Evolutionary conservation across 345 rosid species (phyloP).

Genomic region (Dipteronia sinensis): DNA sequence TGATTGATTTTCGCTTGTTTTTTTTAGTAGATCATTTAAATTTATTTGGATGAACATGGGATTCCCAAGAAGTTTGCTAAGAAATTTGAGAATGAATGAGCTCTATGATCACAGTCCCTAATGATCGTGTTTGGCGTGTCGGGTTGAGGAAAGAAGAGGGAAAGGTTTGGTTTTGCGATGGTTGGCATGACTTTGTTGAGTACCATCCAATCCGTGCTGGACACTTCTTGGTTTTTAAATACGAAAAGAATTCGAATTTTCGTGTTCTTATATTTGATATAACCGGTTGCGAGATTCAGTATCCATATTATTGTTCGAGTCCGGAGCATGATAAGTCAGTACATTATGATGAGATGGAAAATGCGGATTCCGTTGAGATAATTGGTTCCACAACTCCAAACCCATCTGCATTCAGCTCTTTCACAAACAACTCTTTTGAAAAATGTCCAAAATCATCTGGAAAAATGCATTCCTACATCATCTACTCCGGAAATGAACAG

Average conservation of each 20-base stretch:
- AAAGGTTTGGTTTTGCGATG: slow-evolving; percentile 32
- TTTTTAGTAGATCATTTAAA: too few relatives aligned
- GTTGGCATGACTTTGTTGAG: slow-evolving; percentile 40
- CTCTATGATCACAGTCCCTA: slow-evolving; percentile 34
- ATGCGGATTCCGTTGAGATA: neutral
- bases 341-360: neutral
- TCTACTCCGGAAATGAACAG: neutral
- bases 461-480: too few relatives aligned
- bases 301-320: neutral
- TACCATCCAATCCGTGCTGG: slow-evolving; percentile 34
- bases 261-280: slow-evolving; percentile 33
- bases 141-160: slow-evolving; percentile 24
- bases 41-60: slow-evolving; percentile 15
- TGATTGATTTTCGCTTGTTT: too few relatives aligned
- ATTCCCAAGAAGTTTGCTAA: slow-evolving; percentile 38
- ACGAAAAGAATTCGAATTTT: slow-evolving; percentile 40
- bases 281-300: slow-evolving; percentile 37
- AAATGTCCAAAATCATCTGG: too few relatives aligned
- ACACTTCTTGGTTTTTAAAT: slow-evolving; percentile 38
- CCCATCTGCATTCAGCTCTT: neutral
- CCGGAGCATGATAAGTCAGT: neutral
- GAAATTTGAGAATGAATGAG: slow-evolving; percentile 40
- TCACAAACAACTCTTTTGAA: too few relatives aligned
- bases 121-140: slow-evolving; percentile 33
- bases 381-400: neutral